A percentile compares a stretch with the other conserved stretches of the same genome.
Evolutionary conservation across 2,329 filamentous ascomycete genomes (phyloP).

Genomic region (Mycocentrospora acerina): DNA sequence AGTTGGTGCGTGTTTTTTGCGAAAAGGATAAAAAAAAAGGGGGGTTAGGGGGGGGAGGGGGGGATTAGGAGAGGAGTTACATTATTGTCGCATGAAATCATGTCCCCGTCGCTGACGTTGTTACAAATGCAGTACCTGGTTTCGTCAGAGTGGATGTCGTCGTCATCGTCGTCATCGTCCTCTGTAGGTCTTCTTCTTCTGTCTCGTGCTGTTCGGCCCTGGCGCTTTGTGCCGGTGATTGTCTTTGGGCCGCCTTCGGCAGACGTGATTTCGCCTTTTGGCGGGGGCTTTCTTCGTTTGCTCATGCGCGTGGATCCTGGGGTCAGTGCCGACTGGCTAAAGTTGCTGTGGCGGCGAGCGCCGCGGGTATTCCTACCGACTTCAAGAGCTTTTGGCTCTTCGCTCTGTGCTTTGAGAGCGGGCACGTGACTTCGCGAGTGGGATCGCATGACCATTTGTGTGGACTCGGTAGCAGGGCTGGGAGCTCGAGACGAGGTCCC

Average conservation of each 20-base stretch:
- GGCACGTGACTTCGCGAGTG: conserved; percentile 40
- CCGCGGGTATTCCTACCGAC: conserved; percentile 37
- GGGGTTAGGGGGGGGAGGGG: no score
- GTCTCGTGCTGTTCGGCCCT: conserved; percentile 44
- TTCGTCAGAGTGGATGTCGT: conserved; percentile 70
- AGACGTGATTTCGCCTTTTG: conserved; percentile 68
- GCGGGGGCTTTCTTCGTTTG: conserved; percentile 67
- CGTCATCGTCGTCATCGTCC: conserved; percentile 23
- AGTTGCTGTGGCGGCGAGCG: conserved; percentile 50
- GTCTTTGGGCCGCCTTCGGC: conserved; percentile 62
- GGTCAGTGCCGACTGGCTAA: conserved; percentile 41
- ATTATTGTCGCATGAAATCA: conserved; percentile 80
- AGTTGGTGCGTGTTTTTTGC: no score
- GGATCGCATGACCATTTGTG: no score
- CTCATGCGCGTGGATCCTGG: conserved; percentile 43
- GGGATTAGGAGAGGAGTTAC: conserved; percentile 52
- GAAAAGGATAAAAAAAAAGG: no score
- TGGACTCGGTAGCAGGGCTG: conserved; percentile 15
- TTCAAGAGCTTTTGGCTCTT: conserved; percentile 48
- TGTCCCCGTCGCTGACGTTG: conserved; percentile 76
- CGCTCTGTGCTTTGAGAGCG: conserved; percentile 50
- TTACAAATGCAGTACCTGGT: conserved; percentile 77
- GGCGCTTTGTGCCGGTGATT: conserved; percentile 71
- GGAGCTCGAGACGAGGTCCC: conserved; percentile 15
- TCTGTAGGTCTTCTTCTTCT: conserved; percentile 52